Percentiles rank a stretch among this genome's conserved stretches.
Evolutionary conservation across 2,329 filamentous ascomycete species (phyloP).

Genomic region (Magnaporthales sp.): DNA sequence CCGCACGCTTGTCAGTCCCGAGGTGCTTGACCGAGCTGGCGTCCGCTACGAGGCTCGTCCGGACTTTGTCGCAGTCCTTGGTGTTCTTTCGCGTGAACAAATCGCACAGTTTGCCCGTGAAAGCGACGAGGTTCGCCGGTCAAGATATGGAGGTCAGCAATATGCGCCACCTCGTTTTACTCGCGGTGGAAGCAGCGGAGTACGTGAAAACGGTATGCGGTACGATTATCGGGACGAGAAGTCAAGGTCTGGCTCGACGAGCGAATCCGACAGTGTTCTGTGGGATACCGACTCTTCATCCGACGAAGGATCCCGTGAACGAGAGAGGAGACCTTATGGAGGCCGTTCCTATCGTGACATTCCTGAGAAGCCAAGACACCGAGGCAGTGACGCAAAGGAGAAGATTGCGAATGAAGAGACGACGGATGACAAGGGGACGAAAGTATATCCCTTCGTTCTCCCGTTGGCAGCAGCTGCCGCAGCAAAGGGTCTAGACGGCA

Average conservation of each 20-base stretch:
- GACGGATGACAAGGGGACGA: constrained; percentile 9
- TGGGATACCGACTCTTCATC: constrained; percentile 21
- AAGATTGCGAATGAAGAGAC: constrained; percentile 8
- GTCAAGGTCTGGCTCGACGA: constrained; percentile 9
- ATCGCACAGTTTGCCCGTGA: constrained; percentile 41
- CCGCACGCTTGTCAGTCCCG: constrained; percentile 46
- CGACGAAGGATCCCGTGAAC: constrained; percentile 9
- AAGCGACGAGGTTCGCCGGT: constrained; percentile 36
- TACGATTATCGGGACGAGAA: constrained; percentile 14
- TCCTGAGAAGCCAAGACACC: constrained; percentile 5
- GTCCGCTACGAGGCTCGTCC: constrained; percentile 53
- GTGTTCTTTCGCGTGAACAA: constrained; percentile 41
- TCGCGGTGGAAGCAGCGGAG: not conserved
- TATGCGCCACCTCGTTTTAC: constrained; percentile 6
- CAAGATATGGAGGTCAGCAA: constrained; percentile 20
- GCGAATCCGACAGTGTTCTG: constrained; percentile 14
- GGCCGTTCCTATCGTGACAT: constrained; percentile 1
- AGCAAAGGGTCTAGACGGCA: constrained; percentile 17
- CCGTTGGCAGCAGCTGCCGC: constrained; percentile 17
- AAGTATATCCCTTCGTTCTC: constrained; percentile 31
- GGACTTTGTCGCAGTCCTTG: constrained; percentile 51
- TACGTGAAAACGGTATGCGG: not conserved
- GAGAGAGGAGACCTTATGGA: constrained; percentile 7
- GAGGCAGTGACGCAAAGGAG: not conserved
- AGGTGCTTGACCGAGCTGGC: constrained; percentile 44